A percentile compares a stretch with the other conserved stretches of the same genome.
Conservation (phyloP, 805 yeast genomes). For the Yarrowia sp. region DNA sequence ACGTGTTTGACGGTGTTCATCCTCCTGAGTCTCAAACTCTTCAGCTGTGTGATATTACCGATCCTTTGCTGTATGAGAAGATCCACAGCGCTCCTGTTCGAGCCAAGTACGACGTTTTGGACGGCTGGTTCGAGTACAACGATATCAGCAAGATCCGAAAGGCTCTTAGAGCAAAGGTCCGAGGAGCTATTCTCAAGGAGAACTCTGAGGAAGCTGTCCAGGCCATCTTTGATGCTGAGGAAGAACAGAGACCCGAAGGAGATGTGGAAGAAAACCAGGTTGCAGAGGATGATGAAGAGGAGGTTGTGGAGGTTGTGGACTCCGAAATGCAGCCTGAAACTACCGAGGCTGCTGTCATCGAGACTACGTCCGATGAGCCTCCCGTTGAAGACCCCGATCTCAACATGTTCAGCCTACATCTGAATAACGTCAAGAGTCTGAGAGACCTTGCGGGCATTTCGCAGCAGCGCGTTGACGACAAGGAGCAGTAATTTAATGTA, state of each 20-base stretch:
- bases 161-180: conserved; percentile 62
- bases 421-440: conserved; percentile 21
- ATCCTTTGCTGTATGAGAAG: conserved; percentile 54
- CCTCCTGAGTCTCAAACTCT: conserved; percentile 69
- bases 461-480: conserved; percentile 16
- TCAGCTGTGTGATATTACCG: conserved; percentile 76
- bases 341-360: background rate
- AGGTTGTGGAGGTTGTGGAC: conserved; percentile 5
- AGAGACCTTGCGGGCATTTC: conserved; percentile 18
- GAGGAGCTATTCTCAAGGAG: conserved; percentile 2
- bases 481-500: background rate
- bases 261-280: conserved; percentile 10
- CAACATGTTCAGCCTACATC: conserved; percentile 16
- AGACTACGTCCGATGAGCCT: background rate
- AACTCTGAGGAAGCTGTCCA: conserved; percentile 1
- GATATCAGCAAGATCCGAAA: conserved; percentile 64
- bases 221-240: conserved; percentile 29
- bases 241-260: conserved; percentile 36
- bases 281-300: conserved; percentile 17
- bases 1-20: conserved; percentile 68
- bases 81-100: conserved; percentile 44
- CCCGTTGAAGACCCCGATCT: conserved; percentile 8
- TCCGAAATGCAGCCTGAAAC: conserved; percentile 7
- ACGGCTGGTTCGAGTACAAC: conserved; percentile 76
- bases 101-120: conserved; percentile 52